phyloP scores from a whole-genome alignment of 2,329 filamentous ascomycete genomes.

The Hypocreales sp. region DNA sequence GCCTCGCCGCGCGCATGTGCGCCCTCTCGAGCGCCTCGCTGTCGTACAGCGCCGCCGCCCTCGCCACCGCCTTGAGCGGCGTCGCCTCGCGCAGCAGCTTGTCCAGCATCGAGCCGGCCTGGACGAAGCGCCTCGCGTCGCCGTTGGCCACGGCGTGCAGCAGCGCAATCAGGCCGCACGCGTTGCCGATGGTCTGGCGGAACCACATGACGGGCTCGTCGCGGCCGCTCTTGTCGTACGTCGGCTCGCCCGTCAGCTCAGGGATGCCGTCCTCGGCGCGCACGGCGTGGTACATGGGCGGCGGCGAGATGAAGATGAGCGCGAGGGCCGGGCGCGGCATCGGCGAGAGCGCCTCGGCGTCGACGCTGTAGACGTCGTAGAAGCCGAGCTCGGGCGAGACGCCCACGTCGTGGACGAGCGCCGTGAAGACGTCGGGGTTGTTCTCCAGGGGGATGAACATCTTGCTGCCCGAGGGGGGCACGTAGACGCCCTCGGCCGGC shows the following conservation, averaged over 20 bases:
- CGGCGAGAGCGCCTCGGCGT: constrained; percentile 58
- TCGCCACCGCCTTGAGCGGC: constrained; percentile 38
- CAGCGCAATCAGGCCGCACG: constrained; percentile 66
- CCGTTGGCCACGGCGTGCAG: constrained; percentile 63
- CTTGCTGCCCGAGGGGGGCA: constrained; percentile 16
- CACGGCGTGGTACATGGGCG: constrained; percentile 29
- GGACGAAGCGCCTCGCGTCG: constrained; percentile 36
- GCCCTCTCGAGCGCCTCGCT: constrained; percentile 55
- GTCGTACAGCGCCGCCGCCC: constrained; percentile 58
- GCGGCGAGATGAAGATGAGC: constrained; percentile 66
- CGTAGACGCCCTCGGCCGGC: constrained; percentile 14
- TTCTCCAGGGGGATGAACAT: constrained; percentile 29
- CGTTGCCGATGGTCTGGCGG: constrained; percentile 70
- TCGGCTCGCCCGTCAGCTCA: constrained; percentile 9
- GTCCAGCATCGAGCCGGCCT: constrained; percentile 36
- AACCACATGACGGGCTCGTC: constrained; percentile 65
- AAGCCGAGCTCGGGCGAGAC: constrained; percentile 54
- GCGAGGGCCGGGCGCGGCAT: constrained; percentile 58
- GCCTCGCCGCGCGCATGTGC: constrained; percentile 51
- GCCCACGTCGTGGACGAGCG: constrained; percentile 55
- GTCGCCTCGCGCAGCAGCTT: constrained; percentile 46
- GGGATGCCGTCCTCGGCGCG: constrained; percentile 12
- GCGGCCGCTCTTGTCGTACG: constrained; percentile 16
- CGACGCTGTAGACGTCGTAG: constrained; percentile 70
- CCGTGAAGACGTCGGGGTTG: constrained; percentile 67